Conservation (phyloP, 2,329 filamentous ascomycete species). For the Fonsecaea monophora region DNA sequence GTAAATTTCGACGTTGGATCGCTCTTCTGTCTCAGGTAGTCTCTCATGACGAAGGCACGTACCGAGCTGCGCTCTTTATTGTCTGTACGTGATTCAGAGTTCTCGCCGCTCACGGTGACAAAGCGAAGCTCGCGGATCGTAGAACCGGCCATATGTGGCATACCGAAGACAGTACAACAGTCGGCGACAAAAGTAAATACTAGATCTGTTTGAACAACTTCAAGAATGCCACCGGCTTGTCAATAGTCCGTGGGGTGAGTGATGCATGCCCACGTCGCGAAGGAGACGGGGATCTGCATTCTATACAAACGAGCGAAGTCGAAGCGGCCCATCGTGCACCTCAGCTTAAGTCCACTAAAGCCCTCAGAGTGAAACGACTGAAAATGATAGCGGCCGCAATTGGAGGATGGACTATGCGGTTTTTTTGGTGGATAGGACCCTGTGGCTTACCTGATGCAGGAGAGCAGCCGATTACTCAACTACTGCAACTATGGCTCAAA, state of each 20-base stretch:
- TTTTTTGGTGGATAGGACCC: constrained; percentile 1
- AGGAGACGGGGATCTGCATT: not conserved
- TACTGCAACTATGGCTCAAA: constrained; percentile 6
- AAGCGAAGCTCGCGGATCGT: constrained; percentile 26
- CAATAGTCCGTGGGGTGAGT: not conserved
- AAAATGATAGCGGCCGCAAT: constrained; percentile 16
- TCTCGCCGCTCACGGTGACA: constrained; percentile 21
- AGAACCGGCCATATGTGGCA: not conserved
- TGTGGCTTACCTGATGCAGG: constrained; percentile 23
- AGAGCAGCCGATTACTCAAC: constrained; percentile 18
- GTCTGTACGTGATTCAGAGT: constrained; percentile 13
- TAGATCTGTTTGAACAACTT: not conserved
- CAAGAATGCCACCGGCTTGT: not conserved
- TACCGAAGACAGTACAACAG: not conserved
- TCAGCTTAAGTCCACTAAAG: not conserved
- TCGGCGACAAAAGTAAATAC: not conserved
- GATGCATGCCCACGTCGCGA: not conserved
- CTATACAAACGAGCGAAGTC: not conserved
- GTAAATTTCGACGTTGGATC: constrained; percentile 28
- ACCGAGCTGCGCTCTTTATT: constrained; percentile 24
- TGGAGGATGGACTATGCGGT: constrained; percentile 1
- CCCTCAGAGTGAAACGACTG: constrained; percentile 4
- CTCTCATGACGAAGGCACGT: constrained; percentile 29
- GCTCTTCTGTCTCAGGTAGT: constrained; percentile 29
- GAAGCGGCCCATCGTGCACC: not conserved